Base-by-base conservation (phyloP, 1,284 basidiomycete genomes). In the Cutaneotrichosporon spelunceum region DNA sequence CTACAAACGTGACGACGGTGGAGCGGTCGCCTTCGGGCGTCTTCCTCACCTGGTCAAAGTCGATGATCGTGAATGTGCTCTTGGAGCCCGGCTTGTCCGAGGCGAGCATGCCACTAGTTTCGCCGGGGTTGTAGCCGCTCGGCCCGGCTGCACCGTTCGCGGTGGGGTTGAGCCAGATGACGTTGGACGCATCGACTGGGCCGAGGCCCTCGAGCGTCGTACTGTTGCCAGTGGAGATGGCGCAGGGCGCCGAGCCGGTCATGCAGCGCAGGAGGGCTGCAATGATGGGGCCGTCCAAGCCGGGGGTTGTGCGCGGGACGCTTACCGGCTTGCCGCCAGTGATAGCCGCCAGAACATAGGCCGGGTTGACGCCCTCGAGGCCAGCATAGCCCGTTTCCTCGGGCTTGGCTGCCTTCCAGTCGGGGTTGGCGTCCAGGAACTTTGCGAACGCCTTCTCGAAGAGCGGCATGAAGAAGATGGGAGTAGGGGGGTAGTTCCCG, bases 361-460 rank as follows among this genome's bases (percentile, higher is more conserved):
- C 45, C 1, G 65, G 62, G 27, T 34, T 36, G 27, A 66, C 49
- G 19, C 62, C 62, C 45, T 53, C 48, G 6, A 66, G 48, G 3
- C 62, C 65, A 3, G 21, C 50, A 54, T 66, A 66, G 0, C 65
- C 65, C 6, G 36, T 48, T 33, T 6, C 19, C 11, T 39, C 56
- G 14, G 48, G 16, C 21, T 53, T 30, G 10, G 60, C 29, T 4
- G 48, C 16, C n/a, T 55, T 49, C 59, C 58, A 59, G 57, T 56
- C 62, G 2, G 63, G 52, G 24, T 27, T 27, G 3, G 57, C 56
- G 60, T 67, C 66, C 54, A 65, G 62, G 34, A 64, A 67, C 57
- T 67, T 67, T 26, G 66, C 66, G 23, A 65, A 67, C 6, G 63
- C 66, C 63, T 67, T 67, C 53, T 67, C 66, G 36, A 67, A 60